phyloP scores from a whole-genome alignment of 306 rosid species.

The Trifolium repens region DNA sequence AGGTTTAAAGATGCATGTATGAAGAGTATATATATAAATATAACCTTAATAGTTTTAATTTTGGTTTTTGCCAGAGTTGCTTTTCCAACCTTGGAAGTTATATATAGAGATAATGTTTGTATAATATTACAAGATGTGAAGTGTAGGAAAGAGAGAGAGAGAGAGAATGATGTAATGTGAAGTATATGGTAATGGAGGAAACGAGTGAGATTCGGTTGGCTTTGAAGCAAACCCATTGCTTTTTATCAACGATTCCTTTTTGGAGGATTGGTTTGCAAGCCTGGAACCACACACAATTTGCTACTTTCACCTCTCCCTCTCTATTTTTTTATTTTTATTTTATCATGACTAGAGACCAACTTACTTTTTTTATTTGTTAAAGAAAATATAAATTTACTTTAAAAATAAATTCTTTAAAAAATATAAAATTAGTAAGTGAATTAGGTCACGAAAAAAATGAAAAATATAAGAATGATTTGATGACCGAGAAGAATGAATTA shows the following conservation, averaged over 20 bases:
- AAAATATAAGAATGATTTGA: neutral
- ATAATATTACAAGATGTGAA: conserved; percentile 9
- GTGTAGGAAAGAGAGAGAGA: conserved; percentile 4
- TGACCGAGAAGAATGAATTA: too few species aligned
- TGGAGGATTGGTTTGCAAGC: conserved; percentile 90
- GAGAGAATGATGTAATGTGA: conserved; percentile 28
- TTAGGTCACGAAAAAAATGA: too few species aligned
- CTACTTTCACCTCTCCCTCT: conserved; percentile 34
- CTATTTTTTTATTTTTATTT: neutral
- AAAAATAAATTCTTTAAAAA: neutral
- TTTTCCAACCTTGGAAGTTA: conserved; percentile 63
- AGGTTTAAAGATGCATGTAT: conserved; percentile 33
- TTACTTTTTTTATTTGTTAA: neutral
- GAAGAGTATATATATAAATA: conserved; percentile 14
- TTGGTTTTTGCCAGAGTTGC: conserved; percentile 55
- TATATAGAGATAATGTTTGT: conserved; percentile 41
- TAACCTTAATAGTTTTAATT: conserved; percentile 34
- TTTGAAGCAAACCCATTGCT: conserved; percentile 97
- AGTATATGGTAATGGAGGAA: conserved; percentile 67
- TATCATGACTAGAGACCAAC: neutral
- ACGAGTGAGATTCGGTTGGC: conserved; percentile 97
- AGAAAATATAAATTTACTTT: neutral
- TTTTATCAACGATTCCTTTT: conserved; percentile 85
- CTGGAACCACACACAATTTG: conserved; percentile 73
- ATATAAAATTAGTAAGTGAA: neutral